Evolutionary conservation across 768 basidiomycete genomes (phyloP), one percentile per base, ranked within the genome.

Genomic region (Kwoniella dejecticola): DNA sequence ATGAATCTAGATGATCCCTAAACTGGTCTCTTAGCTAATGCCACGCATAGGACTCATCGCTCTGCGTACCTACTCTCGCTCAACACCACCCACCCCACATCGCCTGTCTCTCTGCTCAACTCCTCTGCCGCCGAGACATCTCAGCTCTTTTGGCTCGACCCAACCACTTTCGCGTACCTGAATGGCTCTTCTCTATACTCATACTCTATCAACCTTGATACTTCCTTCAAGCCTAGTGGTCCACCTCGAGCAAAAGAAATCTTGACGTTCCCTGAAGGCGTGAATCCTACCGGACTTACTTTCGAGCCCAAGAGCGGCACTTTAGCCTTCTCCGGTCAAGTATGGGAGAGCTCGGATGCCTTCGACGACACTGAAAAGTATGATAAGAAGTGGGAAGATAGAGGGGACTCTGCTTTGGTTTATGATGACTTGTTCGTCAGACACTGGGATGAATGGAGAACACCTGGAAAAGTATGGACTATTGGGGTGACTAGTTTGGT

Each of bases 271-370:
- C 75, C 75, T 4, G 47, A 26, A 7, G 64, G 67, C 15, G 57
- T 71, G 21, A 60, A 63, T 45, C 67, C 68, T 4, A 46, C 54
- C 10, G 52, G 55, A 11, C 33, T 70, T 6, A 45, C 68, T 24
- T 72, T 58, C 46, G 52, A 71, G 23, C 7, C 17, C 4, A 47
- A 55, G 17, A 46, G 84, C 3, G 85, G 85, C 15, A 69, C 83
- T 46, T 84, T 99, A 36, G 86, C 91, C 5, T 97, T 99, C 81
- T 89, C 91, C 0, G 90, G 89, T 31, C 82, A 85, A 55, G 91
- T 95, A 4, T 88, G 89, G 73, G n/a, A 30, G 15, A 26, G 44
- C 3, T 79, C 84, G 1, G 88, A 87, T 1, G 83, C 88, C 62
- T 80, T 96, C 47, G 85, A 83, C 38, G 82, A 85, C 10, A 87